phyloP scores from a whole-genome alignment of 1,284 basidiomycete species.

The Inonotus obliquus region DNA sequence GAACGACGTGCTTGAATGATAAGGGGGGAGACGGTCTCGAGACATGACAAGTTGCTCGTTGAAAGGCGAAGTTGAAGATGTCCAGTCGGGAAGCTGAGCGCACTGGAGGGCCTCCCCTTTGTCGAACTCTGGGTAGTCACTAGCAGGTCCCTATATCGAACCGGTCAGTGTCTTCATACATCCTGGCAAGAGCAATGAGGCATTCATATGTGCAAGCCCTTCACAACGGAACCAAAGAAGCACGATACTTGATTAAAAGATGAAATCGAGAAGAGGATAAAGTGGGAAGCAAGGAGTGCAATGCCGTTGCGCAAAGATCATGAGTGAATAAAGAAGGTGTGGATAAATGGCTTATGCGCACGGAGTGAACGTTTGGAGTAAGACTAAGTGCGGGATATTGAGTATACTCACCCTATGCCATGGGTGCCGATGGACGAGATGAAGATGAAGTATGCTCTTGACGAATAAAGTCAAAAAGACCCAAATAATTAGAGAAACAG shows the following conservation, averaged over 20 bases:
- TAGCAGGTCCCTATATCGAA: not conserved
- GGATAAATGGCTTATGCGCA: too few relatives aligned
- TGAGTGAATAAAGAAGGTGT: too few relatives aligned
- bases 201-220: not conserved
- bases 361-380: too few relatives aligned
- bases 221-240: not conserved
- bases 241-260: too few relatives aligned
- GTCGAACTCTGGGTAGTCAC: slow-evolving; percentile 12
- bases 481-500: slow-evolving; percentile 5
- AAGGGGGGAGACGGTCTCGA: not conserved
- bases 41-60: not conserved
- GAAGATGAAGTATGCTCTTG: not conserved
- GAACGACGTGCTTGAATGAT: slow-evolving; percentile 19
- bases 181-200: not conserved
- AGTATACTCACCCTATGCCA: not conserved
- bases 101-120: slow-evolving; percentile 2
- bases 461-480: not conserved
- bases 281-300: too few relatives aligned
- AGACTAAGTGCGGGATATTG: too few relatives aligned
- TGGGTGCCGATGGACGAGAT: not conserved
- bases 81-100: not conserved
- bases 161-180: not conserved
- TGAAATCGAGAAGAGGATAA: too few relatives aligned
- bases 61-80: not conserved
- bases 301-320: too few relatives aligned